These are phyloP conservation scores for Coemansia sp. DNA, from an alignment of 192 early-diverging fungal genomes.

Conservation along the genomic window DNA sequence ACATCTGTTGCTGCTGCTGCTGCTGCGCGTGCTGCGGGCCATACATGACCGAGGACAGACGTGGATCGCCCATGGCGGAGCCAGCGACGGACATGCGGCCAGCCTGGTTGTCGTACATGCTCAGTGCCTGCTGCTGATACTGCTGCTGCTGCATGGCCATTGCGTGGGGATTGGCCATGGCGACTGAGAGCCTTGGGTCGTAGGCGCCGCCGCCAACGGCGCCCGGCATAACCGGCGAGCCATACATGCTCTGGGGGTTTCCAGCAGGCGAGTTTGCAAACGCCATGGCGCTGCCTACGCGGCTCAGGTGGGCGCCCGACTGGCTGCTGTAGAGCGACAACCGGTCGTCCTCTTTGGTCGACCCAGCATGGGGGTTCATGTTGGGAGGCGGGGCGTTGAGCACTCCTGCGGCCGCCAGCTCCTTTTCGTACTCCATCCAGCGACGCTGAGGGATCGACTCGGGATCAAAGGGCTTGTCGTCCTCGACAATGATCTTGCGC, in stretches of 20 bases:
- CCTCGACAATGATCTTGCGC: slow-evolving; percentile 62
- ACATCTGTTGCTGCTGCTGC: slow-evolving; percentile 13
- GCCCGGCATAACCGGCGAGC: slow-evolving; percentile 9
- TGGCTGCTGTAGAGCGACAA: slow-evolving; percentile 36
- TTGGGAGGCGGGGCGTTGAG: slow-evolving; percentile 42
- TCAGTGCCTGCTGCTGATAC: slow-evolving; percentile 12
- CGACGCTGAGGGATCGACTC: slow-evolving; percentile 80
- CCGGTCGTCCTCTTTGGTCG: slow-evolving; percentile 27
- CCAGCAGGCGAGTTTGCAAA: slow-evolving; percentile 23
- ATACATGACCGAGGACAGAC: slow-evolving; percentile 40
- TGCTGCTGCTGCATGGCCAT: slow-evolving; percentile 38
- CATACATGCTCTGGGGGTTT: slow-evolving; percentile 36
- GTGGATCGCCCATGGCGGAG: slow-evolving; percentile 16
- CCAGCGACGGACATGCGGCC: slow-evolving; percentile 17
- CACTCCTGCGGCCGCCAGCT: slow-evolving; percentile 55
- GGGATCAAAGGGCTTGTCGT: slow-evolving; percentile 83
- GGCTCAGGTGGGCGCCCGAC: slow-evolving; percentile 34
- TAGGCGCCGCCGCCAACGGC: slow-evolving; percentile 1
- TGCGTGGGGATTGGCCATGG: slow-evolving; percentile 44
- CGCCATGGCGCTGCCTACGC: slow-evolving; percentile 39
- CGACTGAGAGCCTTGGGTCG: slow-evolving; percentile 40
- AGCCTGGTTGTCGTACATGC: slow-evolving; percentile 20
- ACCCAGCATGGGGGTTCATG: slow-evolving; percentile 37
- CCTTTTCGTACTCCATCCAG: slow-evolving; percentile 88
- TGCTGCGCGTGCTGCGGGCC: slow-evolving; percentile 10